Base-by-base conservation (phyloP, 73 alveolate genomes). In the Stentor coeruleus region DNA sequence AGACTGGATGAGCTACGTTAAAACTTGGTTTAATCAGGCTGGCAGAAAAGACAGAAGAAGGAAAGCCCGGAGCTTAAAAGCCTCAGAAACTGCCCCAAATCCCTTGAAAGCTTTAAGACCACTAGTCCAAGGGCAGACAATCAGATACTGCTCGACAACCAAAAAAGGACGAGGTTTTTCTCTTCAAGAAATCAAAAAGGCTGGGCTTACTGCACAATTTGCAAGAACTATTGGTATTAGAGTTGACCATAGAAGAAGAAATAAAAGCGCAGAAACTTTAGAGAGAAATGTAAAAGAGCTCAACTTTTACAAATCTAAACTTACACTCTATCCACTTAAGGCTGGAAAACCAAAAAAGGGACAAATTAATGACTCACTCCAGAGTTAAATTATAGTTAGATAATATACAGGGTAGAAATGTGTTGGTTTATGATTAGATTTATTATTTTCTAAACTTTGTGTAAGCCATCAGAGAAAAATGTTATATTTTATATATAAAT, bases 171-270 rank as follows among this genome's bases (percentile, higher is more conserved):
- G 97, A 88, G 99, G 99, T 75, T 97, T 97, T 95, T 89, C 99
- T 3, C 87, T 87, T 49, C 90, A 90, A 84, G 99, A 97, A 88
- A 90, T 97, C 85, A 91, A 88, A 85, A 95, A 82, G 73, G 99
- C 98, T 75, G 97, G 97, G 58, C 84, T 98, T 84, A 82, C 90
- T 81, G 91, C 97, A 30, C 76, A 91, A 58, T 96, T 92, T 84
- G 99, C 99, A 39, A 87, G 96, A 87, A 92, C 99, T 59, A 92
- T 98, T 42, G 99, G 99, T 39, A 95, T 98, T 60, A 93, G 98
- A 30, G 95, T 96, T 80, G 99, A 98, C 94, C 98, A 95, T 91
- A 93, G 99, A 86, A 97, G 99, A 91, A 90, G 93, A 75, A 95
- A 98, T 94, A 81, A 91, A 74, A 84, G 91, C 58, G 89, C 87